Percentiles rank a stretch among this genome's conserved stretches.
Evolutionary conservation across 352 stramenopile species (phyloP).

Genomic region (Phytophthora citrophthora): DNA sequence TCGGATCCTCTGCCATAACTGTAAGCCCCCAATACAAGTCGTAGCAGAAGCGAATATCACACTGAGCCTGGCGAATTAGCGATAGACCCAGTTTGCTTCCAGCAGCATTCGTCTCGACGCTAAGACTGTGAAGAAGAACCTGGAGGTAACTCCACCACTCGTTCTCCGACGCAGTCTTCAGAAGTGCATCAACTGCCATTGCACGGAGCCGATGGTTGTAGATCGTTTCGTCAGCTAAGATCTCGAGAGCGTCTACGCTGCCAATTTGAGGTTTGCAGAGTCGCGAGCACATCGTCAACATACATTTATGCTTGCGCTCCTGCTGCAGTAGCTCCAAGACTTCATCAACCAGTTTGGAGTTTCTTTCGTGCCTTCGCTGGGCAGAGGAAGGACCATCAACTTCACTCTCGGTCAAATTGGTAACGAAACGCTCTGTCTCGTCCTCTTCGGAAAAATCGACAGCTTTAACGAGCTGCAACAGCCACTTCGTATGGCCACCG

Average conservation of each 20-base stretch:
- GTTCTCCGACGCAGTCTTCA: conserved; percentile 72
- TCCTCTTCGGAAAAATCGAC: conserved; percentile 75
- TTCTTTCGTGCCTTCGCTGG: conserved; percentile 22
- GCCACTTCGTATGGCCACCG: conserved; percentile 82
- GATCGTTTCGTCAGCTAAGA: conserved; percentile 75
- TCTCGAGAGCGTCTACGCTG: conserved; percentile 81
- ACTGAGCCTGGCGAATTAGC: conserved; percentile 75
- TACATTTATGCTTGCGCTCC: conserved; percentile 79
- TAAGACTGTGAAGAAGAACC: conserved; percentile 76
- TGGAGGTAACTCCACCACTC: conserved; percentile 85
- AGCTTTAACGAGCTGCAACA: conserved; percentile 85
- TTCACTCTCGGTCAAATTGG: conserved; percentile 28
- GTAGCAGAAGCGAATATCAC: conserved; percentile 84
- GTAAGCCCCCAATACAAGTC: conserved; percentile 88
- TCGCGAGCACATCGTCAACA: conserved; percentile 88
- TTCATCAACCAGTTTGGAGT: conserved; percentile 55
- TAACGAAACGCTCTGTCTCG: conserved; percentile 40
- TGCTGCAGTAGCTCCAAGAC: conserved; percentile 72
- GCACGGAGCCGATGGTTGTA: conserved; percentile 60
- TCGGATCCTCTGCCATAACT: conserved; percentile 80
- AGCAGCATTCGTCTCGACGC: conserved; percentile 66
- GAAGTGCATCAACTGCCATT: conserved; percentile 68
- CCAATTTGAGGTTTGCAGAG: conserved; percentile 77
- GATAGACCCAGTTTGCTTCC: conserved; percentile 73
- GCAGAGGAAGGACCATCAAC: conserved; percentile 21